Evolutionary conservation across 2,329 filamentous ascomycete genomes (phyloP).

Genomic region (Gliomastix tumulicola): DNA sequence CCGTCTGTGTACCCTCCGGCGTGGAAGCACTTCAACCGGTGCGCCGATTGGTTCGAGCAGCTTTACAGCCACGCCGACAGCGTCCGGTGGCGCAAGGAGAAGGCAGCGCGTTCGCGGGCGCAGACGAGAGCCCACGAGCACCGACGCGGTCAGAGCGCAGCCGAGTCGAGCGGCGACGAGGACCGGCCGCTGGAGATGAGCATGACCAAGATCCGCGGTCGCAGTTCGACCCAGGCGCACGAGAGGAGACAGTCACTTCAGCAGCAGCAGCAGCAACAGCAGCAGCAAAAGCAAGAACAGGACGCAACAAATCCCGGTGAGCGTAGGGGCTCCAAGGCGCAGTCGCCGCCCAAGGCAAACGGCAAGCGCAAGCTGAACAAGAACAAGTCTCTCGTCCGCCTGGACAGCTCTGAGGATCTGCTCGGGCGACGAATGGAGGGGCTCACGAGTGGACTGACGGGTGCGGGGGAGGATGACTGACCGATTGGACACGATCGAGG

Average conservation of each 20-base stretch:
- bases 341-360: constrained; percentile 6
- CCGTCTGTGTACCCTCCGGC: constrained; percentile 81
- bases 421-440: constrained; percentile 52
- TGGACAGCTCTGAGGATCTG: constrained; percentile 51
- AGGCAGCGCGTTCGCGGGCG: constrained; percentile 7
- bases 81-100: constrained; percentile 8
- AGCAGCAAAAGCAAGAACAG: constrained; percentile 9
- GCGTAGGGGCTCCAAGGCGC: neutral
- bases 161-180: constrained; percentile 69
- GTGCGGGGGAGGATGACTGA: constrained; percentile 34
- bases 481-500: too few relatives aligned
- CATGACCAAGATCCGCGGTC: constrained; percentile 40
- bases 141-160: constrained; percentile 10
- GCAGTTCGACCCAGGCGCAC: constrained; percentile 14
- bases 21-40: constrained; percentile 78
- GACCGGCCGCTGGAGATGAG: constrained; percentile 78
- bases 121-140: neutral
- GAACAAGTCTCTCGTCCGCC: constrained; percentile 41
- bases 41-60: constrained; percentile 74
- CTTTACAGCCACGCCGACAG: constrained; percentile 53
- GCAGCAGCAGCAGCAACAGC: too few relatives aligned
- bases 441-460: constrained; percentile 45
- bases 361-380: constrained; percentile 24
- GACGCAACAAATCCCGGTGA: constrained; percentile 5
- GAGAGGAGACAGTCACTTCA: too few relatives aligned